Percentiles rank a stretch among this genome's conserved stretches.
These are phyloP conservation scores for Umbelopsis vinacea DNA, from an alignment of 192 early-diverging fungal species.

Conservation along the genomic window DNA sequence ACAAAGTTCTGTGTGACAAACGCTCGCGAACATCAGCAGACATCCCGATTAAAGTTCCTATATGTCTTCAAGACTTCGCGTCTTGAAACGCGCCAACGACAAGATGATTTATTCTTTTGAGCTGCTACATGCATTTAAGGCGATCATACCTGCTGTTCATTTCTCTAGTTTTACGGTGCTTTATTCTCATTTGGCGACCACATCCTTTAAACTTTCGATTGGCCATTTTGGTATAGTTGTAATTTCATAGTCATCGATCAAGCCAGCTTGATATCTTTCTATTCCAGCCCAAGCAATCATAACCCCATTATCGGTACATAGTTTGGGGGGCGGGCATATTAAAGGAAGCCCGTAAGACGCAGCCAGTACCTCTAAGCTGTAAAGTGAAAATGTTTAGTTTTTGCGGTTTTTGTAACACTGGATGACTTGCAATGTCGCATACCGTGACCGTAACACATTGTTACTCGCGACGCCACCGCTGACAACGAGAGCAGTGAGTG, in stretches of 20 bases:
- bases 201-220: conserved; percentile 46
- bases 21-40: no score
- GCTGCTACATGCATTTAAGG: no score
- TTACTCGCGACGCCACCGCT: conserved; percentile 86
- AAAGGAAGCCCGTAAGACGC: conserved; percentile 49
- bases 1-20: no score
- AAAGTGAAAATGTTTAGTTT: not conserved
- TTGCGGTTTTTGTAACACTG: not conserved
- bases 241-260: conserved; percentile 73
- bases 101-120: no score
- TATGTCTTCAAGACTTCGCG: no score
- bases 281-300: conserved; percentile 89
- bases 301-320: conserved; percentile 84
- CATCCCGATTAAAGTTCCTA: no score
- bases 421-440: not conserved
- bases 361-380: conserved; percentile 47
- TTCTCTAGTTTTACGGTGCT: not conserved
- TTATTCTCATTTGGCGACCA: not conserved
- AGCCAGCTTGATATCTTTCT: conserved; percentile 65
- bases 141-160: no score
- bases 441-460: conserved; percentile 53
- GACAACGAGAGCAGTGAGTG: conserved; percentile 60
- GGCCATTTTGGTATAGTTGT: conserved; percentile 80
- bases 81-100: no score
- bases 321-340: conserved; percentile 74